Conservation (phyloP, 805 yeast genomes). For the Wickerhamomyces rabaulensis region DNA sequence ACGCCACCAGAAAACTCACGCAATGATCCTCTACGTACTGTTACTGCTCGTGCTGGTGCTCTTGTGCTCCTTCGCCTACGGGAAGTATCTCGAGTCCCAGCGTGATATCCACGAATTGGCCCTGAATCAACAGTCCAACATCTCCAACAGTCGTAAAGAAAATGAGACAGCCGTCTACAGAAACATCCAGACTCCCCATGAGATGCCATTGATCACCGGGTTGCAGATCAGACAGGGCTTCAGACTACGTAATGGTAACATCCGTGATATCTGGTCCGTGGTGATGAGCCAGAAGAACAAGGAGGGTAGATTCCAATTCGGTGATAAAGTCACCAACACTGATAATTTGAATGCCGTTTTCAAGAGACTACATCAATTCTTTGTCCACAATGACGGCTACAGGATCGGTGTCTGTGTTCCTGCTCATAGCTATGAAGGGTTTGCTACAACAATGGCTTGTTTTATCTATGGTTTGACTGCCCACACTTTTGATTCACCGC, state of each 20-base stretch:
- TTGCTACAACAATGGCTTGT: constrained; percentile 38
- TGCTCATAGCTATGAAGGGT: constrained; percentile 28
- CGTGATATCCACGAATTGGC: constrained; percentile 57
- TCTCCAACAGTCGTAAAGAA: constrained; percentile 56
- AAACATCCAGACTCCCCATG: constrained; percentile 69
- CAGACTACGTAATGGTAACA: constrained; percentile 66
- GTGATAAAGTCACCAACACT: constrained; percentile 12
- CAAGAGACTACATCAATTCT: constrained; percentile 19
- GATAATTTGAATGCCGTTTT: constrained; percentile 28
- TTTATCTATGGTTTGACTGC: constrained; percentile 37
- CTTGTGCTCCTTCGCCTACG: constrained; percentile 21
- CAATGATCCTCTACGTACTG: background rate
- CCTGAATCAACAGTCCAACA: constrained; percentile 57
- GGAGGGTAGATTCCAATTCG: constrained; percentile 19
- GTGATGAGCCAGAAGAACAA: constrained; percentile 28
- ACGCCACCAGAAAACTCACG: too few relatives aligned
- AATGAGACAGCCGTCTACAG: constrained; percentile 75
- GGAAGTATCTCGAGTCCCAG: constrained; percentile 24
- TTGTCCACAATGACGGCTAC: constrained; percentile 12
- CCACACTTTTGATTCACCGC: constrained; percentile 33
- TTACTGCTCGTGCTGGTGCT: constrained; percentile 35
- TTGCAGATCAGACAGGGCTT: constrained; percentile 60
- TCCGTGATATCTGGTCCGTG: constrained; percentile 69
- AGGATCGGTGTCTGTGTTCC: constrained; percentile 26
- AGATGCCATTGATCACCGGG: constrained; percentile 64